Evolutionary conservation across 257 asterid genomes (phyloP).

Genomic region (Agastache rugosa): DNA sequence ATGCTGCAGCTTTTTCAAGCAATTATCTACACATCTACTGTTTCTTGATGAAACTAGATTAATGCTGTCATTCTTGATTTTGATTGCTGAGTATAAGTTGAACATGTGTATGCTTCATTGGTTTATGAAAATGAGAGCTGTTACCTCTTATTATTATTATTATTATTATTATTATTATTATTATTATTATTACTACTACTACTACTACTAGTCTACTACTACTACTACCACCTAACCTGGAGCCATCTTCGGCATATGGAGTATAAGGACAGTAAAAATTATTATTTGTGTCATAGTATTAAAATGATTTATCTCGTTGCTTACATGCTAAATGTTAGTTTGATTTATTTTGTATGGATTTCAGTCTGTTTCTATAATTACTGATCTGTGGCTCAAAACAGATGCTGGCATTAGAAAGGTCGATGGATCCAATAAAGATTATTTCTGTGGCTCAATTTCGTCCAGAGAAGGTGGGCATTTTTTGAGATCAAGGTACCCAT

Average conservation of each 20-base stretch:
- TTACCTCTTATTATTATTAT: neutral
- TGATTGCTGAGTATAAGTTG: slow-evolving; percentile 1
- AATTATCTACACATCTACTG: neutral
- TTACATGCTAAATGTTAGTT: slow-evolving; percentile 1
- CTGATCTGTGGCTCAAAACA: slow-evolving; percentile 51
- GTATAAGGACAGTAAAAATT: neutral
- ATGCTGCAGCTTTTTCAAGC: slow-evolving; percentile 2
- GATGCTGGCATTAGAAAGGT: slow-evolving; percentile 77
- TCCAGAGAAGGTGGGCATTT: slow-evolving; percentile 95
- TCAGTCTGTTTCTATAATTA: slow-evolving; percentile 26
- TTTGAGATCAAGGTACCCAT: slow-evolving; percentile 58
- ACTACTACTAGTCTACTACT: too few species aligned
- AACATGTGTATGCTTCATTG: neutral
- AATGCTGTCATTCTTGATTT: slow-evolving; percentile 8
- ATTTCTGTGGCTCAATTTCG: slow-evolving; percentile 97
- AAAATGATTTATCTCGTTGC: slow-evolving; percentile 5
- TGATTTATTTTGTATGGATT: neutral
- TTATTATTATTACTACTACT: neutral
- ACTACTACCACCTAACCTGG: too few species aligned
- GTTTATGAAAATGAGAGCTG: slow-evolving; percentile 6
- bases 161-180: neutral
- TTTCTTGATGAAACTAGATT: slow-evolving; percentile 16
- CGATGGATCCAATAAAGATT: slow-evolving; percentile 64
- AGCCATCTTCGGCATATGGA: slow-evolving; percentile 25
- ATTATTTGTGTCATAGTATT: neutral